Evolutionary conservation across 257 asterid genomes (phyloP).

Genomic region (Anisodus acutangulus): DNA sequence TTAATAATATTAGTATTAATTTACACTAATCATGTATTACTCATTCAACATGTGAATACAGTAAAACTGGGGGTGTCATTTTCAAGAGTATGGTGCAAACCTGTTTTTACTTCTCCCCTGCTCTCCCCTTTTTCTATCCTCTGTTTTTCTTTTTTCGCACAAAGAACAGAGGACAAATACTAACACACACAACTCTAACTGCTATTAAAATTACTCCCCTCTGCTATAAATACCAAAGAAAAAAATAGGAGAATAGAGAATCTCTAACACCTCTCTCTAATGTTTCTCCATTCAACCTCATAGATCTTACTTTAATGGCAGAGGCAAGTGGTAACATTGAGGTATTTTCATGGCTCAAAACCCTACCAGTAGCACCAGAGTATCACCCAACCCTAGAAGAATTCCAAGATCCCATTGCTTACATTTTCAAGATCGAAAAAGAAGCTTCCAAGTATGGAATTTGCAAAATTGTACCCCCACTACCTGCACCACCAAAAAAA

Average conservation of each 20-base stretch:
- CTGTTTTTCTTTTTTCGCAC: slow-evolving; percentile 39
- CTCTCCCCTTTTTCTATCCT: slow-evolving; percentile 33
- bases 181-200: neutral
- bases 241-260: slow-evolving; percentile 41
- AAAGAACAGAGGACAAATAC: slow-evolving; percentile 45
- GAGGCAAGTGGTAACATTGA: slow-evolving; percentile 64
- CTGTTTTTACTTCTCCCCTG: slow-evolving; percentile 6
- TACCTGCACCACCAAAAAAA: slow-evolving; percentile 67
- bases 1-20: too few relatives aligned
- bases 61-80: neutral
- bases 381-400: slow-evolving; percentile 87
- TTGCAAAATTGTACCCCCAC: slow-evolving; percentile 95
- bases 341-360: slow-evolving; percentile 86
- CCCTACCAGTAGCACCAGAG: slow-evolving; percentile 97
- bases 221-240: neutral
- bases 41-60: neutral
- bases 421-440: slow-evolving; percentile 96
- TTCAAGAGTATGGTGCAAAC: neutral
- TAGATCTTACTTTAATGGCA: slow-evolving; percentile 41
- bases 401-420: slow-evolving; percentile 97
- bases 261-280: slow-evolving; percentile 34
- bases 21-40: too few relatives aligned
- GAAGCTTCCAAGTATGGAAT: slow-evolving; percentile 94
- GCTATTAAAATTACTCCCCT: neutral
- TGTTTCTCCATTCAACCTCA: neutral